Conservation (phyloP, 495 filamentous ascomycete genomes). For the Cladorrhinum samala region DNA sequence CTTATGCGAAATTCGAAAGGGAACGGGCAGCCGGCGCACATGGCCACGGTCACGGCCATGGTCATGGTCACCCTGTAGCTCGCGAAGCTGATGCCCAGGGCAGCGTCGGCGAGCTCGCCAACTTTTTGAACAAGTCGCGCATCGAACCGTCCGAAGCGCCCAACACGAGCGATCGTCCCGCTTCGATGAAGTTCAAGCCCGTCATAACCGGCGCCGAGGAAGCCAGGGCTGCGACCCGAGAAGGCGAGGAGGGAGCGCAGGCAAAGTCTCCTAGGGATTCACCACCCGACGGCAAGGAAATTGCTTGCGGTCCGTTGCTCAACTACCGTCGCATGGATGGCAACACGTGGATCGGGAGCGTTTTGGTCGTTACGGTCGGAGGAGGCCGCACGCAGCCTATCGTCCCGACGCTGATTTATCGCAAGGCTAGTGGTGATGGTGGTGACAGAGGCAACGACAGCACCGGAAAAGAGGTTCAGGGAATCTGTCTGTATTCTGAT, state of each 20-base stretch:
- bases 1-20: constrained; percentile 29
- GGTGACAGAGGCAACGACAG: background rate
- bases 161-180: constrained; percentile 4
- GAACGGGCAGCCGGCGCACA: constrained; percentile 4
- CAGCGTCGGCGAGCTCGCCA: constrained; percentile 40
- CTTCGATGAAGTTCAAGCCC: constrained; percentile 33
- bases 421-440: constrained; percentile 19
- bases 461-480: constrained; percentile 22
- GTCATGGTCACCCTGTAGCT: constrained; percentile 21
- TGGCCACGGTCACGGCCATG: constrained; percentile 25
- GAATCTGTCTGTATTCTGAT: constrained; percentile 73
- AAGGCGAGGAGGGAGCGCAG: background rate
- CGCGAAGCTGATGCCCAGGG: constrained; percentile 35
- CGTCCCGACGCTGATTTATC: constrained; percentile 28
- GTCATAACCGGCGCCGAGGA: constrained; percentile 35
- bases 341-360: constrained; percentile 72
- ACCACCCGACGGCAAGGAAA: constrained; percentile 45
- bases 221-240: constrained; percentile 12
- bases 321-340: constrained; percentile 81
- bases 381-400: constrained; percentile 41
- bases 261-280: background rate
- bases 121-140: constrained; percentile 45
- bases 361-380: constrained; percentile 70
- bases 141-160: constrained; percentile 30
- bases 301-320: constrained; percentile 74